Evolutionary conservation across 805 yeast species (phyloP), one percentile per base, ranked within the genome.

Genomic region (Candida ovalis): DNA sequence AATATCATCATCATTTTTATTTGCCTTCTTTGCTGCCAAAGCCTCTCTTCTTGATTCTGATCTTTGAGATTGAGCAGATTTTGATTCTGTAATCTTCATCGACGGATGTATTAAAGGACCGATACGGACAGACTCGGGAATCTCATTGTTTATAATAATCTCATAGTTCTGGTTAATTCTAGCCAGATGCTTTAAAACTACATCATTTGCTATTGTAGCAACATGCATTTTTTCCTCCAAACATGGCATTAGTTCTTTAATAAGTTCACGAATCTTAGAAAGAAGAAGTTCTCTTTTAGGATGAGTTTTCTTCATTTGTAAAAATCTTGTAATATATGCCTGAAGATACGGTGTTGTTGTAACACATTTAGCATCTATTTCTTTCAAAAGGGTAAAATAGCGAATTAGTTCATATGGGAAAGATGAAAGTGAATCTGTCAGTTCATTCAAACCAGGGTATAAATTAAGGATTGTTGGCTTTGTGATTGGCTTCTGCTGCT

Each of bases 221-320:
- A 94, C 97, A 65, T 92, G 97, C 95, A 94, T 89, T 68, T 94
- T 94, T 64, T 94, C 97, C 63, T 92, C 98, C 47, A 92, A 69
- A 52, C 96, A 88, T 0, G 98, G 97, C 72, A 92, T 81, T 47
- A 92, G 74, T 49, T 88, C 96, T 53, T 71, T 74, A 53, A 80
- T 71, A 47, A 74, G 69, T 25, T 73, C 72, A 47, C 75, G 66
- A 49, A 80, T 75, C 23, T 63, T 56, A 24, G 63, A 56, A 51
- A 77, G 62, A 7, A 73, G 60, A 19, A 62, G 49, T 46, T 68
- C 65, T 48, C 75, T 60, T 52, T 69, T 69, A 6, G 72, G 72
- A 49, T 69, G 70, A 35, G 60, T 67, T 46, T 59, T 59, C 21
- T 61, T 57, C 69, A 70, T 60, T 13, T 55, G 62, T 43, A 78